Evolutionary conservation across 1,284 basidiomycete genomes (phyloP), one percentile per base, ranked within the genome.

Genomic region (Austroboletus rostrupii): DNA sequence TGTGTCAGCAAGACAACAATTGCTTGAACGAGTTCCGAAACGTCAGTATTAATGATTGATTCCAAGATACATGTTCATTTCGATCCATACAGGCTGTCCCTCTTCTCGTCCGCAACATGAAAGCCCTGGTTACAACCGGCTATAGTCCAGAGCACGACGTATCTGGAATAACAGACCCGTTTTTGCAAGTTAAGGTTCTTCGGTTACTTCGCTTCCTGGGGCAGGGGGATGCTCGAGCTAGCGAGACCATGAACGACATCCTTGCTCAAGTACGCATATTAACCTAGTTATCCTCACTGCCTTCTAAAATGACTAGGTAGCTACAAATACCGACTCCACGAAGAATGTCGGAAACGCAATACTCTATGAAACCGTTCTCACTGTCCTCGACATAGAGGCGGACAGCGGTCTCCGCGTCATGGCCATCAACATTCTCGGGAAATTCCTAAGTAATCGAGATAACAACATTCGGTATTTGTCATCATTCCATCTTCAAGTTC

Each of bases 271-370:
- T 87, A 56, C 48, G 71, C 46, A 50, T 5, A 31, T 29, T 20
- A 14, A 33, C 36, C 29, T 19, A 16, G 20, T 51, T 23, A 12
- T 16, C 19, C 8, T 32, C 21, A 1, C 2, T 12, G 5, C 14
- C 4, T 36, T 61, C 52, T 62, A 29, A 64, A 35, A 5, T 21
- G 20, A 37, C 19, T 49, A 92, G 88, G 96, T 99, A 26, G 97
- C 97, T 11, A 99, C 97, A 9, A 99, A 99, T 69, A 99, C 97
- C 0, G 97, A 99, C 63, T 90, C 91, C 5, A 87, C 90, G 32
- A 99, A 99, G 75, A 99, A 98, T 61, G 97, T 99, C 57, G 97
- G 97, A 52, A 99, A 99, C 70, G 87, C 94, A 7, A 99, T 99
- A 55, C 73, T 99, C 32, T 99, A 99, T 68, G 97, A 99, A 72